Conservation (phyloP, 169 alveolate genomes). For the Cryptosporidium muris region DNA sequence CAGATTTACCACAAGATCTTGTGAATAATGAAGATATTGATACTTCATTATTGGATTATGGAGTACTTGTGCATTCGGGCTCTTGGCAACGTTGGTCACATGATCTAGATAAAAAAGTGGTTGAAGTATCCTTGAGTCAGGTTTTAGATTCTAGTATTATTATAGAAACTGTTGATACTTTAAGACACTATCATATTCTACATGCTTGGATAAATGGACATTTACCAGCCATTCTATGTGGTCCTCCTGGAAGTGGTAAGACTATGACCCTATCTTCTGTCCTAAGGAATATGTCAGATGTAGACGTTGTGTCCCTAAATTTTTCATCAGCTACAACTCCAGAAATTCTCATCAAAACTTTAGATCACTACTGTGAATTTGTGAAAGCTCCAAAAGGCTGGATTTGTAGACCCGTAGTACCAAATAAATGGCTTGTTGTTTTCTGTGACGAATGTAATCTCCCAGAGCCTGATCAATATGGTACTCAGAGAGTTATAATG, state of each 20-base stretch:
- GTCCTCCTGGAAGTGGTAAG: conserved; percentile 99
- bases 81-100: conserved; percentile 92
- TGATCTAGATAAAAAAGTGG: conserved; percentile 55
- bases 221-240: conserved; percentile 96
- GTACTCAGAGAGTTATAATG: conserved; percentile 94
- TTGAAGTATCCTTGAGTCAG: conserved; percentile 67
- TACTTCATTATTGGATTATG: conserved; percentile 90
- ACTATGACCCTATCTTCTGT: conserved; percentile 97
- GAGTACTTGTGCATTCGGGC: conserved; percentile 91
- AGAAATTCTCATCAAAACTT: conserved; percentile 89
- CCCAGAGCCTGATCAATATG: conserved; percentile 97
- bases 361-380: conserved; percentile 96
- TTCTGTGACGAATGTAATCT: conserved; percentile 97
- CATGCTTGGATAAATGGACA: conserved; percentile 95
- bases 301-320: conserved; percentile 94
- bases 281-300: conserved; percentile 90
- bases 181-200: conserved; percentile 93
- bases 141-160: conserved; percentile 94
- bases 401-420: conserved; percentile 92
- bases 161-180: conserved; percentile 96
- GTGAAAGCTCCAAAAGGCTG: conserved; percentile 90
- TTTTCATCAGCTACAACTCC: conserved; percentile 95
- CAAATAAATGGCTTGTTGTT: conserved; percentile 95
- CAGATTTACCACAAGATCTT: conserved; percentile 43
- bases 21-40: conserved; percentile 57